A percentile compares a stretch with the other conserved stretches of the same genome.
phyloP scores from a whole-genome alignment of 2,329 filamentous ascomycete species.

The Gaeumannomyces tritici region DNA sequence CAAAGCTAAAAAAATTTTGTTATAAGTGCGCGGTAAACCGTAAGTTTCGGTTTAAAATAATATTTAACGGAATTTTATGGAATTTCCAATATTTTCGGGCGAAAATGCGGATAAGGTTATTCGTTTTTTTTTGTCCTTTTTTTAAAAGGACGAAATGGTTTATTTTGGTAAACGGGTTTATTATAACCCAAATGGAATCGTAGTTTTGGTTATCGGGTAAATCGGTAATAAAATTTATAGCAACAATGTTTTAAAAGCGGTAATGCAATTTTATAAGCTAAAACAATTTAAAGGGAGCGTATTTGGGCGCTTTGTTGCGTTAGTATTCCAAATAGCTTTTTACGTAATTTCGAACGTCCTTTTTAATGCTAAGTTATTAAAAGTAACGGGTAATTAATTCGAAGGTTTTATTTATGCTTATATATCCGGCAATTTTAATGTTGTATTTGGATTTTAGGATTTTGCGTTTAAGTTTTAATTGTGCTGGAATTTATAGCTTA shows the following conservation, averaged over 20 bases:
- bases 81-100: neutral
- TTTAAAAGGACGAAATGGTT: too few species aligned
- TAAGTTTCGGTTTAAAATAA: neutral
- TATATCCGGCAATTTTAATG: neutral
- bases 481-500: too few species aligned
- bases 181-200: neutral
- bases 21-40: neutral
- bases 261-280: too few species aligned
- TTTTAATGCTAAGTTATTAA: neutral
- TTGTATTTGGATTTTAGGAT: too few species aligned
- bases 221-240: too few species aligned
- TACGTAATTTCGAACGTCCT: neutral
- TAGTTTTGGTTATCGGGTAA: too few species aligned
- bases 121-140: too few species aligned
- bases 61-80: neutral
- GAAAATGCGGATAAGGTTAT: too few species aligned
- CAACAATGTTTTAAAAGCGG: too few species aligned
- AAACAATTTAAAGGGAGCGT: too few species aligned
- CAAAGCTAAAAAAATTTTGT: neutral
- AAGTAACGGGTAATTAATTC: neutral
- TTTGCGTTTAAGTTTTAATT: too few species aligned
- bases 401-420: neutral
- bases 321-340: neutral
- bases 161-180: neutral
- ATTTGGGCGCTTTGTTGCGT: too few species aligned